Base-by-base conservation (phyloP, 345 rosid genomes). In the Syzygium aromaticum region DNA sequence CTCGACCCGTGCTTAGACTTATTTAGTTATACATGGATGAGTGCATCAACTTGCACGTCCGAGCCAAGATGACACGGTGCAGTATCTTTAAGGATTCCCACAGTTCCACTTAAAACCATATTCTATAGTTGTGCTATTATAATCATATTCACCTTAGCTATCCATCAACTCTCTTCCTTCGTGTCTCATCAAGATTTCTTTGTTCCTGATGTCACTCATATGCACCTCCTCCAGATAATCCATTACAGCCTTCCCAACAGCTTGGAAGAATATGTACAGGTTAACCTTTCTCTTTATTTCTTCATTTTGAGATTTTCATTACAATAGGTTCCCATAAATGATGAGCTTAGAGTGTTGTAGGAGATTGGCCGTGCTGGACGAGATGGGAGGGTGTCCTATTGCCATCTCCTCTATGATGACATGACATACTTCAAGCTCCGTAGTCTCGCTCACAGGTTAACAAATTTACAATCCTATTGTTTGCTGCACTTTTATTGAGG, bases 241-340 rank as follows among this genome's bases (percentile, higher is more conserved):
- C 99, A 98, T 91, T 96, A 95, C 90, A 95, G 98, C 89, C 22
- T 98, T 91, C 99, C 99, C 89, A 98, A 95, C 92, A 98, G 99
- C 93, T 93, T 98, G 93, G 99, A 98, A 90, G 99, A 95, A 94
- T 98, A 96, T 89, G 98, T 96, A 87, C 99, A 98, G 99, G 99
- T 98, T 77, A 15, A 86, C 86, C 87, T 88, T 89, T 59, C 54
- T 89, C 86, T 88, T 40, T 52, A 73, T 87, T 6, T 77, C 83
- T 54, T 86, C 43, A 86, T 88, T 85, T 43, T 54, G 27, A 88
- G 80, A 87, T 85, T 10, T 54, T 89, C 89, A 90, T 25, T 84
- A 28, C 77, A 43, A 80, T 53, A 40, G 30, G 56, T 14, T 83
- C 77, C 64, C 85, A 80, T 85, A 22, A 86, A 86, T 51, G 85